Conservation (phyloP, 2,329 filamentous ascomycete genomes). For the Tolypocladium pustulatum region DNA sequence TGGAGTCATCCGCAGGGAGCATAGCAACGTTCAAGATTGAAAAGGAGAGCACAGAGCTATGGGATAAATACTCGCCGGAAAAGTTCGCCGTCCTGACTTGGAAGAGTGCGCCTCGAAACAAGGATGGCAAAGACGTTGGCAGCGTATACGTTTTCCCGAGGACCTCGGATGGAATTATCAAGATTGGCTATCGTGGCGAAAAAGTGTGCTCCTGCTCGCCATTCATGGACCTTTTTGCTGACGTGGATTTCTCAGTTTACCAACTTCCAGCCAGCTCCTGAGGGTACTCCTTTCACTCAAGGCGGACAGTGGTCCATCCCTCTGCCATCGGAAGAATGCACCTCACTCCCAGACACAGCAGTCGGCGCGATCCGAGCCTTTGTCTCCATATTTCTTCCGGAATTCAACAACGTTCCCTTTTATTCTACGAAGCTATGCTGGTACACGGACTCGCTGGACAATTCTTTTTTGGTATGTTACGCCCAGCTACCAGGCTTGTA, state of each 20-base stretch:
- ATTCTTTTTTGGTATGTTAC: constrained; percentile 15
- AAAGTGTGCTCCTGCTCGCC: constrained; percentile 8
- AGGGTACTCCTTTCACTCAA: constrained; percentile 15
- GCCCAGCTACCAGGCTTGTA: neutral
- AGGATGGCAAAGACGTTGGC: constrained; percentile 16
- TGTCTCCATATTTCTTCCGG: constrained; percentile 15
- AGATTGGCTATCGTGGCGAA: constrained; percentile 17
- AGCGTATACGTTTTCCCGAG: constrained; percentile 18
- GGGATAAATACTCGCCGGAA: constrained; percentile 22
- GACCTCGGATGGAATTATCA: constrained; percentile 14
- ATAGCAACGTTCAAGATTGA: constrained; percentile 17
- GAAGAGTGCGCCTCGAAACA: constrained; percentile 16
- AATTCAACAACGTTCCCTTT: constrained; percentile 14
- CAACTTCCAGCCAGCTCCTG: constrained; percentile 18
- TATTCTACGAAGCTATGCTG: constrained; percentile 18
- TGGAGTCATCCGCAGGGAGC: constrained; percentile 18
- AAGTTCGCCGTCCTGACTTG: constrained; percentile 20
- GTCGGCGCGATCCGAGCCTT: constrained; percentile 10
- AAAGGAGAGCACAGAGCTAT: constrained; percentile 9
- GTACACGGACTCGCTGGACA: constrained; percentile 24
- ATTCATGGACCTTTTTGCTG: neutral
- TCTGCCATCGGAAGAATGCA: constrained; percentile 12
- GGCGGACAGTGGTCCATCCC: constrained; percentile 20
- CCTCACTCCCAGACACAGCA: constrained; percentile 6
- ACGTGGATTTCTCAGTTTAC: constrained; percentile 13